Evolutionary conservation across 176 grass and related monocot species (phyloP).

Genomic region (Hyparrhenia diplandra): DNA sequence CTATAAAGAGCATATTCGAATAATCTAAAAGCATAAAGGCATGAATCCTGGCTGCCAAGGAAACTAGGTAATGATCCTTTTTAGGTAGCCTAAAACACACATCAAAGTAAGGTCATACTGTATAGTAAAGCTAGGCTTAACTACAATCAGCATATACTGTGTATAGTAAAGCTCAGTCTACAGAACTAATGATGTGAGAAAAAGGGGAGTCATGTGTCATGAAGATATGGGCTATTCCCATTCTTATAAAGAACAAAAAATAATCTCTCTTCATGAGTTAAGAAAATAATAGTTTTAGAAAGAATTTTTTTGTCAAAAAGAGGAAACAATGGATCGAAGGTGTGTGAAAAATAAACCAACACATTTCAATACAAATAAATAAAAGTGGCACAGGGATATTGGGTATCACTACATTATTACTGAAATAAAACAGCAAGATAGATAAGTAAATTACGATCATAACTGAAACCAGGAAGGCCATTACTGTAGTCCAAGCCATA

Average conservation of each 20-base stretch:
- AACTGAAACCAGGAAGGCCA: too few species aligned
- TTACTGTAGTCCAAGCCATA: too few species aligned
- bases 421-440: slow-evolving; percentile 12
- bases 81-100: too few species aligned
- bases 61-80: too few species aligned
- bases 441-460: not conserved
- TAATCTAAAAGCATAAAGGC: too few species aligned
- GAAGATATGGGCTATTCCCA: not conserved
- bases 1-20: too few species aligned
- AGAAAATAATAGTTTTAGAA: not conserved
- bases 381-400: not conserved
- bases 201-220: not conserved
- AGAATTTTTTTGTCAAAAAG: not conserved
- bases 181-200: not conserved
- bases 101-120: too few species aligned
- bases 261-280: not conserved
- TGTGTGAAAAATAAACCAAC: not conserved
- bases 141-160: not conserved
- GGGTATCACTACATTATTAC: not conserved
- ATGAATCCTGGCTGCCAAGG: too few species aligned
- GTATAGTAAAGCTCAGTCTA: not conserved
- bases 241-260: not conserved
- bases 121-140: too few species aligned
- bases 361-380: slow-evolving; percentile 8
- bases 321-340: not conserved